Conservation (phyloP, 2,329 filamentous ascomycete species). For the Xylariaceae sp. region DNA sequence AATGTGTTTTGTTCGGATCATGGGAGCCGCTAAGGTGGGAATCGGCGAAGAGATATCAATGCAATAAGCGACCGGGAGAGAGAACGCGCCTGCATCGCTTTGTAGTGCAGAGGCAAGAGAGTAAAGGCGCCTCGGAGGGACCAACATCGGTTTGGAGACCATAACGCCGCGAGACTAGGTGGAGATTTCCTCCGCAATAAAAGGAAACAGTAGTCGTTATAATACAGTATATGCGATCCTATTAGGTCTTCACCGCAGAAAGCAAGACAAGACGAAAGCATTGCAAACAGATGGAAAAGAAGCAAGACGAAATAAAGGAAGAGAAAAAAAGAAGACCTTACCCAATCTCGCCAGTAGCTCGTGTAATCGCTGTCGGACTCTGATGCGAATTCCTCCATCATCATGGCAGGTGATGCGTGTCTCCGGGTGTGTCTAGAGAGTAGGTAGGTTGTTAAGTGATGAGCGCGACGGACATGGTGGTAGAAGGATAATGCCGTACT, state of each 20-base stretch:
- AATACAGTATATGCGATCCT: too few relatives aligned
- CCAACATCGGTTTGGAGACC: not conserved
- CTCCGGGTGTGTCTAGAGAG: not conserved
- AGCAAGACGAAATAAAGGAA: not conserved
- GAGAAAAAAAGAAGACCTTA: constrained; percentile 46
- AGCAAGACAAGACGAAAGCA: not conserved
- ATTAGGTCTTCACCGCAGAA: not conserved
- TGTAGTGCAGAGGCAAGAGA: not conserved
- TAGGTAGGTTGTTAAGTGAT: not conserved
- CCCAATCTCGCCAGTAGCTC: constrained; percentile 99
- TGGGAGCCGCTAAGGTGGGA: not conserved
- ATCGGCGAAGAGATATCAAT: not conserved
- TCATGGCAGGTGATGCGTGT: constrained; percentile 19
- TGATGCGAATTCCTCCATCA: constrained; percentile 96
- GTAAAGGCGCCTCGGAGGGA: not conserved
- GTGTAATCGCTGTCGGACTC: constrained; percentile 99
- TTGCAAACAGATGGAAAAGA: not conserved
- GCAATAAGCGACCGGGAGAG: not conserved
- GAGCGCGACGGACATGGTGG: not conserved
- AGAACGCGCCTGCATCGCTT: not conserved
- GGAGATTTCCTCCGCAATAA: not conserved
- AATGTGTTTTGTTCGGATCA: not conserved
- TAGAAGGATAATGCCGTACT: not conserved
- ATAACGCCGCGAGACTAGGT: not conserved
- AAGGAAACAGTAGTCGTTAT: not conserved